Evolutionary conservation across 371 early-diverging fungal genomes (phyloP).

Genomic region (Saksenaea oblongispora): DNA sequence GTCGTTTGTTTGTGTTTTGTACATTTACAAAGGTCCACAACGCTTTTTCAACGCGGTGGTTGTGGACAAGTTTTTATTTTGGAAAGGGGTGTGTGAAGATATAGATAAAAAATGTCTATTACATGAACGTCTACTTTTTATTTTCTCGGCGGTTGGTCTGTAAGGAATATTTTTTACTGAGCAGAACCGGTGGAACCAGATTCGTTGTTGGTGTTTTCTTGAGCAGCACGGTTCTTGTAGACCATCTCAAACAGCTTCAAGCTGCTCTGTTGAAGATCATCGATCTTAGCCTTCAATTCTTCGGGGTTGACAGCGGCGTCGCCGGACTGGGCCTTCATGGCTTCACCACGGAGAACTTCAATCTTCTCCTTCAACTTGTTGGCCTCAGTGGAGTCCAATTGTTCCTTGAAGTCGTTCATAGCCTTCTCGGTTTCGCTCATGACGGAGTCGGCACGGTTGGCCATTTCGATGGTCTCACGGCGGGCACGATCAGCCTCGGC

Average conservation of each 20-base stretch:
- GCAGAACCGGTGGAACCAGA: neutral
- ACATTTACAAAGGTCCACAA: neutral
- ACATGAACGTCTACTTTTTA: conserved; percentile 3
- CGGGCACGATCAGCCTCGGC: conserved; percentile 92
- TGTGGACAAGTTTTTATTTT: neutral
- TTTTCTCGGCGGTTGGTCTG: neutral
- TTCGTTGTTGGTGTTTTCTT: conserved; percentile 10
- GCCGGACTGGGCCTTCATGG: conserved; percentile 69
- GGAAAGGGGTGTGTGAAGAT: conserved; percentile 3
- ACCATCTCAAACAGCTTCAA: conserved; percentile 96
- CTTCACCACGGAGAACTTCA: conserved; percentile 68
- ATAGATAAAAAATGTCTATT: conserved; percentile 1
- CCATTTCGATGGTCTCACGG: conserved; percentile 91
- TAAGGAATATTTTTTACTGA: neutral
- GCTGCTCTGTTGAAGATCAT: conserved; percentile 83
- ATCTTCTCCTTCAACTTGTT: conserved; percentile 85
- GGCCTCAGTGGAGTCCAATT: conserved; percentile 81
- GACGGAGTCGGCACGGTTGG: conserved; percentile 90
- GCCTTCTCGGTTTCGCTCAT: conserved; percentile 93
- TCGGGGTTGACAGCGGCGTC: conserved; percentile 63
- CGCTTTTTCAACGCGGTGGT: neutral
- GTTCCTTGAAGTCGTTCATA: conserved; percentile 92
- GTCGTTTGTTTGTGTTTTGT: neutral
- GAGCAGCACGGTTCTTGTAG: conserved; percentile 78
- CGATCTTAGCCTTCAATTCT: conserved; percentile 75